phyloP scores from a whole-genome alignment of 805 yeast genomes.

The Schwanniomyces sp. region DNA sequence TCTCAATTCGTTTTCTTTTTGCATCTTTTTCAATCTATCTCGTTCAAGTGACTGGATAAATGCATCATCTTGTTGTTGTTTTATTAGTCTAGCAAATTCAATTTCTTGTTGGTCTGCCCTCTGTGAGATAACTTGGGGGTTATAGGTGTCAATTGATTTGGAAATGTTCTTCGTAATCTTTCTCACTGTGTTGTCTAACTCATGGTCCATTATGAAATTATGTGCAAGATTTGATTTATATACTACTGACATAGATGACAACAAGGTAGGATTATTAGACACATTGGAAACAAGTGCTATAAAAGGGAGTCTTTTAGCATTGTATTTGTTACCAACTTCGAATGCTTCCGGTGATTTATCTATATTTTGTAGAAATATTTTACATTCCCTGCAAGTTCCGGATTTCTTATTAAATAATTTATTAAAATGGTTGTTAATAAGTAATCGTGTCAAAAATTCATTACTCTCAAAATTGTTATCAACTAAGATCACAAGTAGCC shows the following conservation, averaged over 20 bases:
- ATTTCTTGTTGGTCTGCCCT: constrained; percentile 41
- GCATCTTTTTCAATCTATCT: constrained; percentile 55
- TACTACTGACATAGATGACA: constrained; percentile 11
- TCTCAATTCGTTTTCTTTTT: constrained; percentile 29
- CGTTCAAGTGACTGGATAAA: constrained; percentile 40
- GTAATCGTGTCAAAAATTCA: constrained; percentile 14
- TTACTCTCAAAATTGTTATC: constrained; percentile 22
- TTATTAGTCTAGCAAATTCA: constrained; percentile 36
- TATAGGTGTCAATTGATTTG: constrained; percentile 26
- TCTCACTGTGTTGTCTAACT: constrained; percentile 18
- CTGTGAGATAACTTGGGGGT: constrained; percentile 39
- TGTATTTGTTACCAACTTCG: constrained; percentile 36
- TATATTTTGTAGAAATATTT: constrained; percentile 30
- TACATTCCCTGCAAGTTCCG: constrained; percentile 28
- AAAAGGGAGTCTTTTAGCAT: constrained; percentile 31
- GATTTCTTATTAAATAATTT: constrained; percentile 24
- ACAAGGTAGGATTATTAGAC: constrained; percentile 8
- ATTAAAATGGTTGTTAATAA: constrained; percentile 15
- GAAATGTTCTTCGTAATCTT: constrained; percentile 23
- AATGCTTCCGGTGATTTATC: constrained; percentile 35
- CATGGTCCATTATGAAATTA: constrained; percentile 16
- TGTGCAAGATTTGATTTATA: constrained; percentile 7
- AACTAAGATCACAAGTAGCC: constrained; percentile 34
- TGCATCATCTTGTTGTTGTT: constrained; percentile 45
- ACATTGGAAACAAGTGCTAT: constrained; percentile 8